Evolutionary conservation across 2,329 filamentous ascomycete species (phyloP).

Genomic region (Cladosporium sp.): DNA sequence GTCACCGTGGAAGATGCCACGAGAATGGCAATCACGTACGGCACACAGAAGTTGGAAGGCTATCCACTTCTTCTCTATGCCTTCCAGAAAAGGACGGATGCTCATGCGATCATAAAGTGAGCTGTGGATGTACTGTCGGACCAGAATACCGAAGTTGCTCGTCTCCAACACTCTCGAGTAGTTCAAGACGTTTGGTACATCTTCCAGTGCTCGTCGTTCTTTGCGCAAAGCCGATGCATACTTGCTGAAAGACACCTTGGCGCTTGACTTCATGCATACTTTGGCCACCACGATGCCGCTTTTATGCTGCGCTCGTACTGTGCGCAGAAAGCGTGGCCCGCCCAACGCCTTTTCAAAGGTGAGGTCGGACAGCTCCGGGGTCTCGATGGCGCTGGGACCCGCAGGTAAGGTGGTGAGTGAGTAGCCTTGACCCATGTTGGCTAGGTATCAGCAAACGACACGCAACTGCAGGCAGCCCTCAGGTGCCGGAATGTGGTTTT

Average conservation of each 20-base stretch:
- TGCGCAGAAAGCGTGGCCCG: slow-evolving; percentile 93
- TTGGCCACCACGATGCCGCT: slow-evolving; percentile 92
- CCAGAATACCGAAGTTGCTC: slow-evolving; percentile 82
- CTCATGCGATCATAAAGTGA: slow-evolving; percentile 96
- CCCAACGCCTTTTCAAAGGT: slow-evolving; percentile 90
- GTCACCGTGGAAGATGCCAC: slow-evolving; percentile 90
- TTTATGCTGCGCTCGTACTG: slow-evolving; percentile 81
- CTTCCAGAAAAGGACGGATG: slow-evolving; percentile 91
- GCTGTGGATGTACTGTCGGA: slow-evolving; percentile 92
- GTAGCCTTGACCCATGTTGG: slow-evolving; percentile 89
- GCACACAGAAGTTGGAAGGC: slow-evolving; percentile 92
- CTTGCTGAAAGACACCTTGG: slow-evolving; percentile 70
- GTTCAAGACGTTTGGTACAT: slow-evolving; percentile 83
- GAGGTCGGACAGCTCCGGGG: slow-evolving; percentile 84
- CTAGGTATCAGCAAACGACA: background rate
- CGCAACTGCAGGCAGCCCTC: background rate
- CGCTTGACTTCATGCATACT: slow-evolving; percentile 79
- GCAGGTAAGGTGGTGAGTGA: slow-evolving; percentile 87
- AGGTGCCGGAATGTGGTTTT: background rate
- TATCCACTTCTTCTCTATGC: slow-evolving; percentile 98
- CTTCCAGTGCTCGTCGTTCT: slow-evolving; percentile 71
- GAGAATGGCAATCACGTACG: slow-evolving; percentile 82
- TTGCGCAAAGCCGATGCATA: slow-evolving; percentile 79
- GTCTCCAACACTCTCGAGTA: slow-evolving; percentile 93
- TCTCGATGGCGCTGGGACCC: slow-evolving; percentile 87